Percentiles rank a stretch among this genome's conserved stretches.
phyloP scores from a whole-genome alignment of 768 basidiomycete species.

The Suillus subalutaceus region DNA sequence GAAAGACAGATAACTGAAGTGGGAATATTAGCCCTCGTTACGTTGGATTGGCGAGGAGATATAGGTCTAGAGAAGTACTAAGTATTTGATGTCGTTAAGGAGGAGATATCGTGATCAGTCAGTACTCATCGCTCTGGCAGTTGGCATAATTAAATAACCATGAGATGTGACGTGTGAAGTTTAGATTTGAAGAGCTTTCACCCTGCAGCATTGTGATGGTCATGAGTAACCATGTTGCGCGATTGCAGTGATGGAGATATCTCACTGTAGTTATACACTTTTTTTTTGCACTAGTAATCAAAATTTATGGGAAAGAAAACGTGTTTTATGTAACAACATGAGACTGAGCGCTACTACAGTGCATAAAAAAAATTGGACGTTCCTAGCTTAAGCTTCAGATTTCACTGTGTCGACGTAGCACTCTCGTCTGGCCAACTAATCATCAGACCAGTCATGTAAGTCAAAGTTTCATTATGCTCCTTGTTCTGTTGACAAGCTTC shows the following conservation, averaged over 20 bases:
- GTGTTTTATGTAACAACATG: slow-evolving; percentile 32
- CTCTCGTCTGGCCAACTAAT: background rate
- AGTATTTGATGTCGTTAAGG: background rate
- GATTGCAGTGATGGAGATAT: slow-evolving; percentile 9
- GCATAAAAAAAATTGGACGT: slow-evolving; percentile 18
- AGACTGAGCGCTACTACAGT: slow-evolving; percentile 10
- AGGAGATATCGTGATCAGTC: background rate
- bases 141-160: slow-evolving; percentile 6
- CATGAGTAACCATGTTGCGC: slow-evolving; percentile 8
- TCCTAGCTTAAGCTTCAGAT: background rate
- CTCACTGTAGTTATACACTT: background rate
- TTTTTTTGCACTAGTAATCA: no score
- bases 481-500: slow-evolving; percentile 3
- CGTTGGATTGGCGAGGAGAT: background rate
- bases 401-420: background rate
- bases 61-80: background rate
- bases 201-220: background rate
- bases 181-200: background rate
- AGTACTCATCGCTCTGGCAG: background rate
- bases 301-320: slow-evolving; percentile 16
- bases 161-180: background rate
- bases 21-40: background rate
- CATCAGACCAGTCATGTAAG: slow-evolving; percentile 24
- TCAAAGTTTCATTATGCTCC: slow-evolving; percentile 5
- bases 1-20: background rate